phyloP scores from a whole-genome alignment of 1,284 basidiomycete genomes.

The Coniferiporia weirii region DNA sequence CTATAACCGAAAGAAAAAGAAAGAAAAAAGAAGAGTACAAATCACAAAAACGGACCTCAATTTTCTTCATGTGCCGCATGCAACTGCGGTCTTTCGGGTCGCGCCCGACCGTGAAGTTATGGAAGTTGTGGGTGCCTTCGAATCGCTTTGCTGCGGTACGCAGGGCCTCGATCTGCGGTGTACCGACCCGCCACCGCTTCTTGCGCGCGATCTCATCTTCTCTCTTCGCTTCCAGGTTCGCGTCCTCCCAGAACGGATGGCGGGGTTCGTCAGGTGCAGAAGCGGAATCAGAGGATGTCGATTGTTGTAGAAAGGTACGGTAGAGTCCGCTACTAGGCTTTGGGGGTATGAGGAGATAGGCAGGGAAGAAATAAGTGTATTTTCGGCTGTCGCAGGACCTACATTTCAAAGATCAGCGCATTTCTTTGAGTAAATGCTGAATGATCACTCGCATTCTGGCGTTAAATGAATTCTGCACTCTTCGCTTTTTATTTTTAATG shows the following conservation, averaged over 20 bases:
- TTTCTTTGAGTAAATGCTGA: neutral
- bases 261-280: slow-evolving; percentile 15
- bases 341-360: slow-evolving; percentile 91
- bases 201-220: slow-evolving; percentile 59
- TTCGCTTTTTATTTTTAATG: slow-evolving; percentile 35
- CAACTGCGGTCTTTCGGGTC: slow-evolving; percentile 81
- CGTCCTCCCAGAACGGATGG: slow-evolving; percentile 45
- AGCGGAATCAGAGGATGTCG: slow-evolving; percentile 19
- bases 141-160: slow-evolving; percentile 58
- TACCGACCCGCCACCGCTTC: slow-evolving; percentile 59
- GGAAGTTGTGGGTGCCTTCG: slow-evolving; percentile 89
- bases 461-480: slow-evolving; percentile 91
- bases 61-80: slow-evolving; percentile 79
- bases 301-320: slow-evolving; percentile 37
- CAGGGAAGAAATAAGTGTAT: slow-evolving; percentile 97
- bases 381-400: slow-evolving; percentile 90
- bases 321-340: slow-evolving; percentile 68
- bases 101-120: slow-evolving; percentile 93
- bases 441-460: slow-evolving; percentile 65
- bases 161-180: slow-evolving; percentile 52
- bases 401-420: slow-evolving; percentile 16
- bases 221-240: slow-evolving; percentile 33
- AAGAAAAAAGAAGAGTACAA: neutral
- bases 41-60: slow-evolving; percentile 53
- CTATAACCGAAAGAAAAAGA: no score